Conservation (phyloP, 768 basidiomycete genomes). For the Lepiota venenata region DNA sequence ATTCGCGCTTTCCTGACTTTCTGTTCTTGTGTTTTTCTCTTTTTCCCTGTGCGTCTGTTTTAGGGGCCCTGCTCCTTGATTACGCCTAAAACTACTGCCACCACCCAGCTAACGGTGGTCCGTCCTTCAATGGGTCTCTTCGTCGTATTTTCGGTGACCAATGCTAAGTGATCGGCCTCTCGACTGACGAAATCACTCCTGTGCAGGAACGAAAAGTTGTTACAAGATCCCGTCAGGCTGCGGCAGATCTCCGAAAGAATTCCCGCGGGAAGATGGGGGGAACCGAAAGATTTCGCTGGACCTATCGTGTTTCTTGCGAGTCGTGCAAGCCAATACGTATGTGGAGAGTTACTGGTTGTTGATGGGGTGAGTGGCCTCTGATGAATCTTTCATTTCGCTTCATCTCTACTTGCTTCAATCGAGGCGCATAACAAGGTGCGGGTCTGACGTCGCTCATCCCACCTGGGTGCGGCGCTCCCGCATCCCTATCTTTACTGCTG, state of each 20-base stretch:
- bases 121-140: not conserved
- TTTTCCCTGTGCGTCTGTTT: not conserved
- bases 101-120: too few species aligned
- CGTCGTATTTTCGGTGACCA: not conserved
- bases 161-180: not conserved
- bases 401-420: constrained; percentile 12
- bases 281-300: constrained; percentile 72
- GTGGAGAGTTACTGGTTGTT: constrained; percentile 67
- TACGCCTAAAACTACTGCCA: not conserved
- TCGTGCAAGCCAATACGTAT: constrained; percentile 65
- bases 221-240: constrained; percentile 57
- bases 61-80: not conserved
- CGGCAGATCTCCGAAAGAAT: constrained; percentile 75
- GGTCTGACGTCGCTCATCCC: not conserved
- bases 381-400: constrained; percentile 12
- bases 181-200: not conserved
- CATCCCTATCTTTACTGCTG: not conserved
- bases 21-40: not conserved
- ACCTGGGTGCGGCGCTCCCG: not conserved
- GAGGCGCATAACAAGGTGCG: too few species aligned
- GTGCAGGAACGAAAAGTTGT: constrained; percentile 44
- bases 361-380: constrained; percentile 50
- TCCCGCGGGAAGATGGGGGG: constrained; percentile 69
- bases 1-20: not conserved
- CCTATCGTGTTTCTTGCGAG: constrained; percentile 69